Evolutionary conservation across 371 early-diverging fungal species (phyloP).

Genomic region (Scutellospora calospora): DNA sequence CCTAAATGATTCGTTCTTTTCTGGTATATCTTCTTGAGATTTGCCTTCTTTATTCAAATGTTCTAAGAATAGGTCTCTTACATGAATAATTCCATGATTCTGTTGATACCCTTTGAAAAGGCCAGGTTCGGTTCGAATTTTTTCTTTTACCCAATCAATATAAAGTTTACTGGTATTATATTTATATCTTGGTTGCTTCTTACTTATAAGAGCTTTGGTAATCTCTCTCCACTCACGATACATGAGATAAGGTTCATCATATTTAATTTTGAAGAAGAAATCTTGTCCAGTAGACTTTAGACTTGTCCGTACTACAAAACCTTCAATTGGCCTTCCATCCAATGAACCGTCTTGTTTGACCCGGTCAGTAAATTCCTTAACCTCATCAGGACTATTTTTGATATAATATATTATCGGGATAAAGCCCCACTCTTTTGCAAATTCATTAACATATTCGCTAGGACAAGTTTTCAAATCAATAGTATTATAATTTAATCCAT

Average conservation of each 20-base stretch:
- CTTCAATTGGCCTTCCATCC: conserved; percentile 84
- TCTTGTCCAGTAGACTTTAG: conserved; percentile 47
- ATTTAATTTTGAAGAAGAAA: conserved; percentile 93
- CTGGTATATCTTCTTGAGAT: neutral
- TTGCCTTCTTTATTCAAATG: conserved; percentile 52
- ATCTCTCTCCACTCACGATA: conserved; percentile 97
- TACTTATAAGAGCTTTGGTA: conserved; percentile 66
- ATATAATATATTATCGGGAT: conserved; percentile 54
- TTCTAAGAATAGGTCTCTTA: conserved; percentile 76
- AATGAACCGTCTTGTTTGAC: conserved; percentile 67
- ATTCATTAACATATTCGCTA: conserved; percentile 61
- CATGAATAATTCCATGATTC: conserved; percentile 81
- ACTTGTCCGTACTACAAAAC: conserved; percentile 91
- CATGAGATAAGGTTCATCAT: conserved; percentile 90
- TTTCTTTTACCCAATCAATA: conserved; percentile 76
- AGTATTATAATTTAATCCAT: conserved; percentile 91
- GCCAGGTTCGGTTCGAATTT: conserved; percentile 68
- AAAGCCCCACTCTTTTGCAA: conserved; percentile 85
- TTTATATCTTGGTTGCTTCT: conserved; percentile 47
- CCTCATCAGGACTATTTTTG: conserved; percentile 56
- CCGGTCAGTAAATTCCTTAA: conserved; percentile 71
- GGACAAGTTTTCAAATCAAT: conserved; percentile 76
- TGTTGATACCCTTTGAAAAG: conserved; percentile 72
- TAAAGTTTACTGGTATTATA: conserved; percentile 75
- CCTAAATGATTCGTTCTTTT: conserved; percentile 42